phyloP scores from a whole-genome alignment of 371 early-diverging fungal species.

The Massospora cicadina region DNA sequence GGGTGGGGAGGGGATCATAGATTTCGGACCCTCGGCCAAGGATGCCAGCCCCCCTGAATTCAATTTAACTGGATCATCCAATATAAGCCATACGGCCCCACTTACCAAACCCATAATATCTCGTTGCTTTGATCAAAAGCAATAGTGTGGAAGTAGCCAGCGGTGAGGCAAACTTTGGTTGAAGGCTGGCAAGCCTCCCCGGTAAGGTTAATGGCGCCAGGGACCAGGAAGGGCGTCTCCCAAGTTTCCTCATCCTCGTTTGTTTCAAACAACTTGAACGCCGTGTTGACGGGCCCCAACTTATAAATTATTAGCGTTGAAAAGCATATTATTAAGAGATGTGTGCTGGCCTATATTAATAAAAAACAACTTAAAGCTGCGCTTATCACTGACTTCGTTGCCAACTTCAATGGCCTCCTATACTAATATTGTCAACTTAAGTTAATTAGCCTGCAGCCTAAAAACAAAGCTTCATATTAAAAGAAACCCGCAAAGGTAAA shows the following conservation, averaged over 20 bases:
- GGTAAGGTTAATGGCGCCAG: background rate
- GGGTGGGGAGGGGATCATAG: slow-evolving; percentile 8
- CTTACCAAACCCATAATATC: slow-evolving; percentile 9
- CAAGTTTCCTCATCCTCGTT: background rate
- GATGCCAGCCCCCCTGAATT: slow-evolving; percentile 10
- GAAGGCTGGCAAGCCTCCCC: background rate
- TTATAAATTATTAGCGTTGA: too few relatives aligned
- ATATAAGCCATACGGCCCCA: background rate
- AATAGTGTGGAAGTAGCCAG: slow-evolving; percentile 6
- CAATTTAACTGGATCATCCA: background rate
- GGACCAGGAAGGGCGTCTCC: slow-evolving; percentile 6
- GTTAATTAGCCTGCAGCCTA: too few relatives aligned
- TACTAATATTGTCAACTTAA: too few relatives aligned
- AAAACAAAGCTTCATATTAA: too few relatives aligned
- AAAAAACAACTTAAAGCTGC: too few relatives aligned
- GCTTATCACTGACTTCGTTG: too few relatives aligned
- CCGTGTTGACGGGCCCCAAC: slow-evolving; percentile 5
- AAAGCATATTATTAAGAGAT: too few relatives aligned
- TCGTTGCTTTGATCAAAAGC: background rate
- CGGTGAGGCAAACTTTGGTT: background rate
- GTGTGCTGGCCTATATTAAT: too few relatives aligned
- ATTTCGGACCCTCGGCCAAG: slow-evolving; percentile 10
- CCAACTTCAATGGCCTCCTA: too few relatives aligned
- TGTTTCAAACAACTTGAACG: background rate
- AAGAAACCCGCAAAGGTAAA: too few relatives aligned